Evolutionary conservation across 805 yeast genomes (phyloP), one percentile per base, ranked within the genome.

Genomic region (Torulaspora maleeae): DNA sequence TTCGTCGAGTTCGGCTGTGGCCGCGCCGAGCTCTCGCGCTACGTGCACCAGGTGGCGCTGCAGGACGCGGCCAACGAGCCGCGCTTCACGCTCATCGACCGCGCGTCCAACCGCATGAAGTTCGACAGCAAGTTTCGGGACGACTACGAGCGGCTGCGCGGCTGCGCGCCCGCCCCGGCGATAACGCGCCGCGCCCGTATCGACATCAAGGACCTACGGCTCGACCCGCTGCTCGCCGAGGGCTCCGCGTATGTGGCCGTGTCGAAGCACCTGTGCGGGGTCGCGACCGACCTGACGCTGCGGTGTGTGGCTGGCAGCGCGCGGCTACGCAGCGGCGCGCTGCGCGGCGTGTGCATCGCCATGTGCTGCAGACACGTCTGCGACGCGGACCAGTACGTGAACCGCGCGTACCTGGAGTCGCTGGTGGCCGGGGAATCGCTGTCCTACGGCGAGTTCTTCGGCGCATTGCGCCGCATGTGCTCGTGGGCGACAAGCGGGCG

Each of bases 281-380:
- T 85, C 3, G 97, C 97, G 1, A 90, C 96, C 0, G 97, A 89
- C 61, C 68, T 89, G 40, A 84, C 96, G 0, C 64, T 90, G 20
- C 72, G 79, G 53, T 83, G 88, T 65, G 61, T 88, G 2, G 49
- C 73, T 37, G 75, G 76, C 34, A 63, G 64, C 47, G 60, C 71
- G 0, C 53, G 27, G 15, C 32, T 46, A 22, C 36, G 30, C 16
- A 35, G 44, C 6, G 24, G 29, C 4, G 25, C 36, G 32, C 68
- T 79, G 38, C 62, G 65, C 3, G 95, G 93, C 0, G 65, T 85
- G 50, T 66, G 86, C 24, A 86, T 89, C 27, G 97, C 97, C 20
- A 83, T 90, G 87, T 89, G 97, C 60, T 89, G 97, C 63, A 74
- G 97, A 44, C 97, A 89, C 58, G 81, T 82, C 16, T 90, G 97